These are phyloP conservation scores for Lepiota brunneoincarnata DNA, from an alignment of 768 basidiomycete genomes.

Conservation along the genomic window DNA sequence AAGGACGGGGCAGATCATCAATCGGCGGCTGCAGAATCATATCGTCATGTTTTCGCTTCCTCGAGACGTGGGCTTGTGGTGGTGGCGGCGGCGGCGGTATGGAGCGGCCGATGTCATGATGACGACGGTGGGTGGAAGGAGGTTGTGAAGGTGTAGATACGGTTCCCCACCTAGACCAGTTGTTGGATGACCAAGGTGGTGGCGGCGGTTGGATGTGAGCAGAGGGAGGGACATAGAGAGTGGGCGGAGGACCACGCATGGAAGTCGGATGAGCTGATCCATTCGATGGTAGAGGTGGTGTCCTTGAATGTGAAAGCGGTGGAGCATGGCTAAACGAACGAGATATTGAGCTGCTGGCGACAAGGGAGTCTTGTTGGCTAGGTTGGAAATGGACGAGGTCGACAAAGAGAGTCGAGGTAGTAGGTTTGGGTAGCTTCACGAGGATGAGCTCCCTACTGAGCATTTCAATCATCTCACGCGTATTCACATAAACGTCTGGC, in stretches of 20 bases:
- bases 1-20: conserved; percentile 21
- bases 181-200: conserved; percentile 40
- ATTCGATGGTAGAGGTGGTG: conserved; percentile 12
- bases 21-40: conserved; percentile 27
- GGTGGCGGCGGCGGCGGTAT: conserved; percentile 11
- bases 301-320: conserved; percentile 2
- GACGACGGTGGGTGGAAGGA: conserved; percentile 33
- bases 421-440: conserved; percentile 62
- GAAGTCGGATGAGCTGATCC: conserved; percentile 5
- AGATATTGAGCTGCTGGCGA: neutral
- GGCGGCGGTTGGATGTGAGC: conserved; percentile 23
- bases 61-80: conserved; percentile 36
- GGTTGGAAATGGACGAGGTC: conserved; percentile 67
- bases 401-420: conserved; percentile 67
- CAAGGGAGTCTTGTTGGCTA: conserved; percentile 30
- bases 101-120: conserved; percentile 1
- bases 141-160: conserved; percentile 44
- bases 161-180: conserved; percentile 36
- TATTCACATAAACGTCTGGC: conserved; percentile 65
- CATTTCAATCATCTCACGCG: conserved; percentile 68
- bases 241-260: conserved; percentile 13
- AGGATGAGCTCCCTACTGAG: conserved; percentile 72
- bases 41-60: conserved; percentile 47
- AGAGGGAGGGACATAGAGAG: conserved; percentile 8
- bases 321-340: conserved; percentile 6